Base-by-base conservation (phyloP, 106 monocot genomes). In the Acanthochlamys bracteata region DNA sequence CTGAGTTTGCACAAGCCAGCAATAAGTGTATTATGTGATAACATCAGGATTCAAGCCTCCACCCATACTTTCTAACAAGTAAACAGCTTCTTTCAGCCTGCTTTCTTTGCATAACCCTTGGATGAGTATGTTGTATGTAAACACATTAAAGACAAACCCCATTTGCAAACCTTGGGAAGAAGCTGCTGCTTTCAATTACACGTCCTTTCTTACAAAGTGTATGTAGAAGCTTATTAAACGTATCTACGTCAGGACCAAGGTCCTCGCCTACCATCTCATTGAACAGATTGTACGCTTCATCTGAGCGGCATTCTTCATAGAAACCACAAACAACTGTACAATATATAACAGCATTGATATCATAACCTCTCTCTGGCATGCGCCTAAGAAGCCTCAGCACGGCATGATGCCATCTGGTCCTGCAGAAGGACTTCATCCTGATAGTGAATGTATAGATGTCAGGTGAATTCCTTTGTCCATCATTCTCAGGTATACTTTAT, bases 401-500 rank as follows among this genome's bases (percentile, higher is more conserved):
- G 7, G 61, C 78, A 40, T 84, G 71, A 19, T 90, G 84, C 65
- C 95, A 74, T 53, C 65, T 51, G 26, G 87, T 84, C 61, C 71
- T 77, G 72, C 95, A 90, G 64, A 96, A 96, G 1, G 95, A 77
- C 65, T 85, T 96, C 21, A 96, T 87, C 42, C 95, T 76, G 23
- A 96, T 69, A 7, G 90, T 74, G 57, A 82, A 84, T 21, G 90
- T 96, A 73, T 72, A 82, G 2, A 78, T 74, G 72, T 96, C 90
- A 17, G 87, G 10, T 24, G 14, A 53, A 84, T 64, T 12, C 78
- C 75, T 55, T 66, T 78, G 25, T 86, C 74, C 12, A 96, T 43
- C 95, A 96, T 96, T 45, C 95, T 79, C 25, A 96, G 61, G 55
- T 96, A 96, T 10, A 96, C 87, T 74, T 96, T 96, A 71, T 87